These are phyloP conservation scores for Penicillium lagena DNA, from an alignment of 495 filamentous ascomycete genomes.

Conservation along the genomic window DNA sequence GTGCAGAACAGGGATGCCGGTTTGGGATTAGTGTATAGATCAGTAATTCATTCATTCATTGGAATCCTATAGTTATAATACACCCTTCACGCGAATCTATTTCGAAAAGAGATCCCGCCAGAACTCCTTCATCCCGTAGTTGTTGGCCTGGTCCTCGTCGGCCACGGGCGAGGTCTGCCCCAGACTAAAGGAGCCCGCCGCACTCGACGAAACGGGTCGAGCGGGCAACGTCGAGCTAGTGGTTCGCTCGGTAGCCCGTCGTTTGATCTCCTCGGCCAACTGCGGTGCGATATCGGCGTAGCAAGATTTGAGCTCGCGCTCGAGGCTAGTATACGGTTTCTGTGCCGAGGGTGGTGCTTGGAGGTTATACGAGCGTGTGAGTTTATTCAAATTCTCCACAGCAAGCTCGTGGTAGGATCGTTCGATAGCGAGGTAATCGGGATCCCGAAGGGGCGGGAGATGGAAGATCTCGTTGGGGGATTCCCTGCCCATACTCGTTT, in stretches of 20 bases:
- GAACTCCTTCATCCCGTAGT: slow-evolving; percentile 81
- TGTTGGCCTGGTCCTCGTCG: slow-evolving; percentile 60
- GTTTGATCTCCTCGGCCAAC: slow-evolving; percentile 63
- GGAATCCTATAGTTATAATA: not conserved
- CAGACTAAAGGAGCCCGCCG: slow-evolving; percentile 48
- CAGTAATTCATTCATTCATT: not conserved
- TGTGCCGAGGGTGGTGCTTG: slow-evolving; percentile 88
- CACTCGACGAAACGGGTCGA: slow-evolving; percentile 29
- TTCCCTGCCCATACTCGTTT: not conserved
- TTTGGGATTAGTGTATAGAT: no score
- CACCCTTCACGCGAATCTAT: slow-evolving; percentile 14
- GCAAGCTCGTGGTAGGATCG: slow-evolving; percentile 70
- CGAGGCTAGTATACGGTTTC: slow-evolving; percentile 84
- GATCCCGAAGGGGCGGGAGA: slow-evolving; percentile 36
- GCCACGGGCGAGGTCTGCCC: slow-evolving; percentile 52
- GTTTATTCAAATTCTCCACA: slow-evolving; percentile 69
- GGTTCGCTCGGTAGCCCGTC: slow-evolving; percentile 53
- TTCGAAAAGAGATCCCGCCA: slow-evolving; percentile 74
- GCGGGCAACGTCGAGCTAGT: slow-evolving; percentile 27
- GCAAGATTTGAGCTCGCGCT: slow-evolving; percentile 73
- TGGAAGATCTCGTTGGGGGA: slow-evolving; percentile 22
- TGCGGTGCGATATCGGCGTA: slow-evolving; percentile 80
- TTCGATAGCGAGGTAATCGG: slow-evolving; percentile 58
- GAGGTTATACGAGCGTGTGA: slow-evolving; percentile 88
- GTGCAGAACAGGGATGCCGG: not conserved